These are phyloP conservation scores for Piromyces sp. DNA, from an alignment of 192 early-diverging fungal species.

Conservation along the genomic window DNA sequence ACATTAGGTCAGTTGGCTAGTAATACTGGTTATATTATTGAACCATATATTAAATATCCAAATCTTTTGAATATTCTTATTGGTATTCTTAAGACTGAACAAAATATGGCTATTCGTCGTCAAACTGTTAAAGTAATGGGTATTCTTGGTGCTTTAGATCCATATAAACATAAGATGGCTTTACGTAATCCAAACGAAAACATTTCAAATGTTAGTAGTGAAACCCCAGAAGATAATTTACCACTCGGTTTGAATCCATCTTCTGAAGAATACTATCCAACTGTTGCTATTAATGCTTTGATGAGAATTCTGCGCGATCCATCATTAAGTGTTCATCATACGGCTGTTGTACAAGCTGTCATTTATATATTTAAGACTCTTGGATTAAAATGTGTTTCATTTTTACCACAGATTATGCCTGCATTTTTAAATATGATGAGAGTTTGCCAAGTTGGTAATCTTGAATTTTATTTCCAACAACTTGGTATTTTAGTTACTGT, in stretches of 20 bases:
- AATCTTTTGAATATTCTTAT: constrained; percentile 59
- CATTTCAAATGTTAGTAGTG: background rate
- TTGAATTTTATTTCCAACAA: constrained; percentile 82
- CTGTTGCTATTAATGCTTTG: constrained; percentile 71
- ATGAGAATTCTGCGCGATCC: constrained; percentile 76
- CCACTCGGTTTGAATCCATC: constrained; percentile 39
- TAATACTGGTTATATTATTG: constrained; percentile 57
- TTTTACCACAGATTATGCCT: constrained; percentile 82
- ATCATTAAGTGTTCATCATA: constrained; percentile 62
- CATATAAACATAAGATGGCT: constrained; percentile 45
- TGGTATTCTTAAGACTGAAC: constrained; percentile 66
- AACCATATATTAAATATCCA: constrained; percentile 79
- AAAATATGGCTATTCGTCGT: constrained; percentile 44
- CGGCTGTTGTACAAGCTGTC: constrained; percentile 70
- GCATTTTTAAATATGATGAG: constrained; percentile 74
- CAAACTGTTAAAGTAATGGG: constrained; percentile 83
- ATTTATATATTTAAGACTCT: constrained; percentile 85
- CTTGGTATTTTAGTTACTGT: constrained; percentile 64
- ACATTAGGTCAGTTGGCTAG: constrained; percentile 70
- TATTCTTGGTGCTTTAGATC: constrained; percentile 87
- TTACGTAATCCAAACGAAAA: constrained; percentile 1
- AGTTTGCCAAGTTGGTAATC: constrained; percentile 52
- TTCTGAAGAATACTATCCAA: constrained; percentile 76
- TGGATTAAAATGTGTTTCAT: constrained; percentile 75
- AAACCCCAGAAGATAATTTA: background rate